Base-by-base conservation (phyloP, 257 asterid species). In the Plectranthus barbatus region DNA sequence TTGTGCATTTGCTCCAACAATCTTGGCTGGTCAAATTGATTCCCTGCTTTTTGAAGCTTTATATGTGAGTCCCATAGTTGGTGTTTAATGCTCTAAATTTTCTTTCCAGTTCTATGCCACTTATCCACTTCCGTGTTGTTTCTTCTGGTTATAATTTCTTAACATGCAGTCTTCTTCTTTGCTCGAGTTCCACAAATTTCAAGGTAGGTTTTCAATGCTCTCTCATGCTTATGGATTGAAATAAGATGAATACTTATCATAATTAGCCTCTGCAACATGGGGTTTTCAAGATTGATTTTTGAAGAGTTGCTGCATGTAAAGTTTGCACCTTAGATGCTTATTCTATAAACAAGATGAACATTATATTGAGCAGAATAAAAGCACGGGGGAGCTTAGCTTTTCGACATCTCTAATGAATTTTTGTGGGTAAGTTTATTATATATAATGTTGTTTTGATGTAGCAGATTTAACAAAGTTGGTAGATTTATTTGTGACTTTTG, bases 361-460 rank as follows among this genome's bases (percentile, higher is more conserved):
- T 14, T 67, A 64, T 39, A 73, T 65, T 66, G 74, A 46, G 79
- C 95, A 92, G 99, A 83, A 83, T 72, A 86, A 83, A 71, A 83
- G 99, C 68, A 92, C 99, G 0, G 99, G 99, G 65, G 95, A 92
- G 80, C 95, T 92, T 61, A 92, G 99, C 84, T 85, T 87, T 60
- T 70, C 89, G 71, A 92, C 99, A 29, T 86, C 87, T 18, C 77
- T 89, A 9, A 92, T 92, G 97, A 92, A 92, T 77, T 89, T 79
- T 21, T 19, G 74, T 74, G 83, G 99, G 99, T 92, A 81, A 76
- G 89, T 75, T 70, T n/a, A n/a, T n/a, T n/a, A n/a, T 56, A 54
- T 51, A n/a, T 49, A 15, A 9, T n/a, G n/a, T n/a, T n/a, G n/a
- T n/a, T n/a, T n/a, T 39, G 13, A 45, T 36, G 34, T 13, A 14